phyloP scores from a whole-genome alignment of 2,329 filamentous ascomycete genomes.

The Parasarocladium wereldwijsianum region DNA sequence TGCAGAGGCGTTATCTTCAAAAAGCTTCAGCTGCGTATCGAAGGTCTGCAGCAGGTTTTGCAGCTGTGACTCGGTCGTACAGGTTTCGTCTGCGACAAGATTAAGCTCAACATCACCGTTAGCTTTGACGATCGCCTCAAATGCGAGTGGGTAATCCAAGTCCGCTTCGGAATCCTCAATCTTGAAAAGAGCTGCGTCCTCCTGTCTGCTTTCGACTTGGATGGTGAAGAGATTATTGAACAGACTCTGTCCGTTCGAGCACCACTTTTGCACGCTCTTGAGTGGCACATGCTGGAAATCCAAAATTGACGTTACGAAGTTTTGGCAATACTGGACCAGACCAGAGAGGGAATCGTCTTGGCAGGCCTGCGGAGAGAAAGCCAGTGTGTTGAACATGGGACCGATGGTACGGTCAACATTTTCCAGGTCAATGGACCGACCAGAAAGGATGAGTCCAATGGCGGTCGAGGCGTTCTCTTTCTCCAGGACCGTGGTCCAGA shows the following conservation, averaged over 20 bases:
- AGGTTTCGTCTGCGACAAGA: slow-evolving; percentile 38
- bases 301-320: slow-evolving; percentile 52
- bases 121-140: slow-evolving; percentile 49
- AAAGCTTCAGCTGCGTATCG: slow-evolving; percentile 10
- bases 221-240: slow-evolving; percentile 81
- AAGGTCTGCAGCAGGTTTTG: slow-evolving; percentile 24
- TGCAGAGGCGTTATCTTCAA: slow-evolving; percentile 2
- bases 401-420: slow-evolving; percentile 55
- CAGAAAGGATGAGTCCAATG: slow-evolving; percentile 66
- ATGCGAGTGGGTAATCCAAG: slow-evolving; percentile 61
- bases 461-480: slow-evolving; percentile 32
- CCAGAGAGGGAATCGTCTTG: slow-evolving; percentile 39
- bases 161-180: slow-evolving; percentile 29
- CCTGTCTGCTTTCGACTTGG: slow-evolving; percentile 33
- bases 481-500: slow-evolving; percentile 53
- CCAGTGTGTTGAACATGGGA: slow-evolving; percentile 81
- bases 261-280: slow-evolving; percentile 70
- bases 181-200: slow-evolving; percentile 32
- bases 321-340: slow-evolving; percentile 50
- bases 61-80: slow-evolving; percentile 18
- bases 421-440: slow-evolving; percentile 55
- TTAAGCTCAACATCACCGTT: slow-evolving; percentile 36
- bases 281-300: slow-evolving; percentile 61
- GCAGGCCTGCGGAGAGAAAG: slow-evolving; percentile 41
- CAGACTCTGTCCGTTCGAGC: slow-evolving; percentile 40